These are phyloP conservation scores for Lachnellula suecica DNA, from an alignment of 2,329 filamentous ascomycete genomes.

Conservation along the genomic window DNA sequence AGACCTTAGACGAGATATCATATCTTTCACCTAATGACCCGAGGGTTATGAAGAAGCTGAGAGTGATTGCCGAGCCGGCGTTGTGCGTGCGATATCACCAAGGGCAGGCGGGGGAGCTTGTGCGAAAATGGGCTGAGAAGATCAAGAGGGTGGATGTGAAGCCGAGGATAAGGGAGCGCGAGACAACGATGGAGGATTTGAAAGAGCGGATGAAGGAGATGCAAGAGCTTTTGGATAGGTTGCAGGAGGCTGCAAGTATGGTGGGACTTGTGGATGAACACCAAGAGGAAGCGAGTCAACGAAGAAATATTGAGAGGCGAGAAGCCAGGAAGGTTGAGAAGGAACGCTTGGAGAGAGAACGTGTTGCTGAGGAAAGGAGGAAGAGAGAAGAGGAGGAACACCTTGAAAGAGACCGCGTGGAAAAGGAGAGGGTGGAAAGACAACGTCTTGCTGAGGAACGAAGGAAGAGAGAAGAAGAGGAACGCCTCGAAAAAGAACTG, in stretches of 20 bases:
- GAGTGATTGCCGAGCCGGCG: constrained; percentile 8
- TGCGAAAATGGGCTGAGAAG: constrained; percentile 13
- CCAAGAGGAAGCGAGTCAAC: too few relatives aligned
- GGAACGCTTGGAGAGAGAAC: background rate
- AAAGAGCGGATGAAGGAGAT: constrained; percentile 2
- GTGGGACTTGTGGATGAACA: too few relatives aligned
- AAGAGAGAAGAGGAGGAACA: background rate
- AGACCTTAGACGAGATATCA: constrained; percentile 15
- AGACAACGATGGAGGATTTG: background rate
- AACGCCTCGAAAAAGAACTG: constrained; percentile 6
- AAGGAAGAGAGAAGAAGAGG: too few relatives aligned
- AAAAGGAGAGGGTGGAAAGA: constrained; percentile 10
- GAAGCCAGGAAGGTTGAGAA: background rate
- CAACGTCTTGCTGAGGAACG: too few relatives aligned
- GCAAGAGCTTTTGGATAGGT: background rate
- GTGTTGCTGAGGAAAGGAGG: background rate
- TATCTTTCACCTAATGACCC: constrained; percentile 12
- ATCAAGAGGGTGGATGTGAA: constrained; percentile 6
- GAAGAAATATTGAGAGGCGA: background rate
- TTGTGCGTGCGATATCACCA: constrained; percentile 19
- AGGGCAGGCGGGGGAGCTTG: constrained; percentile 9
- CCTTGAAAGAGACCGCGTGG: constrained; percentile 3
- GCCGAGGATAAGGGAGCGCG: too few relatives aligned
- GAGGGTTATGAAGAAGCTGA: constrained; percentile 6
- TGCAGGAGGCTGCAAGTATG: background rate